These are phyloP conservation scores for Ascobolus immersus DNA, from an alignment of 495 filamentous ascomycete species.

Conservation along the genomic window DNA sequence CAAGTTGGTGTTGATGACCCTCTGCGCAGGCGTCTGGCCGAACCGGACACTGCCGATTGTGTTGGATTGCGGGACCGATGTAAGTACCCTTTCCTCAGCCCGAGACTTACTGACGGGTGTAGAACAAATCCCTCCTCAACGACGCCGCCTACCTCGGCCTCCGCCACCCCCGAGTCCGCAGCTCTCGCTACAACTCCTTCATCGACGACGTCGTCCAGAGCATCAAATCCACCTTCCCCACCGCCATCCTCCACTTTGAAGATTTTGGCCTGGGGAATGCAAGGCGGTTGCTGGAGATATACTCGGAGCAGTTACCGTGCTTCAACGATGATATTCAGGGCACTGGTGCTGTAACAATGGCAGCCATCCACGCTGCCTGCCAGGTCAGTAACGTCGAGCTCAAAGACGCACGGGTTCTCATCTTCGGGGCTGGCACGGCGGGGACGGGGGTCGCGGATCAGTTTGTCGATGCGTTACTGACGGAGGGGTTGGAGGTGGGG, in stretches of 20 bases:
- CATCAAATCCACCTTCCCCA: constrained; percentile 43
- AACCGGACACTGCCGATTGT: constrained; percentile 56
- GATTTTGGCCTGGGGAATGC: constrained; percentile 33
- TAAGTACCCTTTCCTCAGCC: constrained; percentile 10
- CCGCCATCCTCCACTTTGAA: constrained; percentile 63
- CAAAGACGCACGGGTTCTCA: constrained; percentile 37
- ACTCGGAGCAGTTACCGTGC: constrained; percentile 43
- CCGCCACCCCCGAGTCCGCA: constrained; percentile 34
- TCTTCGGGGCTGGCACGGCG: constrained; percentile 68
- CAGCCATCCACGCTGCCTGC: constrained; percentile 48
- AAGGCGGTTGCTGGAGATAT: constrained; percentile 47
- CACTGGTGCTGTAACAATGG: constrained; percentile 66
- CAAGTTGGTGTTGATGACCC: constrained; percentile 55
- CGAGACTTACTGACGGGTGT: not conserved
- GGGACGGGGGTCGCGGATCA: constrained; percentile 77
- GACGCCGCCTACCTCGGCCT: constrained; percentile 66
- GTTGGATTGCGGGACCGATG: constrained; percentile 67
- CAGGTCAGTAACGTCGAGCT: constrained; percentile 42
- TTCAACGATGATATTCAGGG: constrained; percentile 90
- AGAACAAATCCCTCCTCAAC: constrained; percentile 50
- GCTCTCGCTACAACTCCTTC: constrained; percentile 20
- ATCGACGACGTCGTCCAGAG: constrained; percentile 47
- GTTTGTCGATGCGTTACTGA: constrained; percentile 49
- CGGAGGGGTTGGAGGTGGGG: constrained; percentile 27
- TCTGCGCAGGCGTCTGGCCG: constrained; percentile 68